These are phyloP conservation scores for Calonectria leucothoes DNA, from an alignment of 2,329 filamentous ascomycete genomes.

Conservation along the genomic window DNA sequence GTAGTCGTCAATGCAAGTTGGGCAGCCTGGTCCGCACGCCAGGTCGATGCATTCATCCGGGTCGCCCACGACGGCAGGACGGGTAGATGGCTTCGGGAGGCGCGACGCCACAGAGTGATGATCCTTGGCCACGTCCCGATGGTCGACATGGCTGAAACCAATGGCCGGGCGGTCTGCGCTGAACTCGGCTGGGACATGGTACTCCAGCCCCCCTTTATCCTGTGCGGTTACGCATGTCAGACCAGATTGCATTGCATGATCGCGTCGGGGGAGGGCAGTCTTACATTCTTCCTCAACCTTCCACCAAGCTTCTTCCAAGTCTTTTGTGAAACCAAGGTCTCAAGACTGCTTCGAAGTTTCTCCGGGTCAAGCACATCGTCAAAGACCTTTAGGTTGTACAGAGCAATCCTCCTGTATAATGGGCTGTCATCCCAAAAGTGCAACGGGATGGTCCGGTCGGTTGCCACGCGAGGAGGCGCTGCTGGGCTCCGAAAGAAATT, in stretches of 20 bases:
- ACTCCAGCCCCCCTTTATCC: constrained; percentile 5
- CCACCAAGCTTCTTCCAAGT: constrained; percentile 21
- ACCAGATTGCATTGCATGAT: neutral
- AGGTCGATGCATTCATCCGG: constrained; percentile 7
- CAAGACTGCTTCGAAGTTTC: constrained; percentile 21
- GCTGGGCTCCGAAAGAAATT: constrained; percentile 12
- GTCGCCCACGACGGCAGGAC: constrained; percentile 7
- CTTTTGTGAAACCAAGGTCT: constrained; percentile 4
- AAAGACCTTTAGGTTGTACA: constrained; percentile 24
- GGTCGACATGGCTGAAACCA: constrained; percentile 15
- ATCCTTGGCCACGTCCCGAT: constrained; percentile 4
- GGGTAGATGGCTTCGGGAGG: constrained; percentile 11
- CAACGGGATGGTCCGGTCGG: constrained; percentile 13
- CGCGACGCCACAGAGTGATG: constrained; percentile 18
- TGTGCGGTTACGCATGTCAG: neutral
- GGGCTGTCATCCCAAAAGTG: constrained; percentile 26
- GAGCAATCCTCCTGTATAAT: constrained; percentile 14
- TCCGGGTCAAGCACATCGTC: constrained; percentile 19
- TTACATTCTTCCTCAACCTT: constrained; percentile 21
- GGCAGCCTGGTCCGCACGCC: constrained; percentile 13
- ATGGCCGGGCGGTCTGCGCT: constrained; percentile 1
- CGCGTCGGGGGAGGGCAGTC: neutral
- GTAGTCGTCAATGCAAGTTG: constrained; percentile 16
- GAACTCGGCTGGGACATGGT: constrained; percentile 19
- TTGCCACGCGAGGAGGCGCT: constrained; percentile 3